Evolutionary conservation across 192 early-diverging fungal genomes (phyloP), one percentile per base, ranked within the genome.

Genomic region (Gigaspora rosea): DNA sequence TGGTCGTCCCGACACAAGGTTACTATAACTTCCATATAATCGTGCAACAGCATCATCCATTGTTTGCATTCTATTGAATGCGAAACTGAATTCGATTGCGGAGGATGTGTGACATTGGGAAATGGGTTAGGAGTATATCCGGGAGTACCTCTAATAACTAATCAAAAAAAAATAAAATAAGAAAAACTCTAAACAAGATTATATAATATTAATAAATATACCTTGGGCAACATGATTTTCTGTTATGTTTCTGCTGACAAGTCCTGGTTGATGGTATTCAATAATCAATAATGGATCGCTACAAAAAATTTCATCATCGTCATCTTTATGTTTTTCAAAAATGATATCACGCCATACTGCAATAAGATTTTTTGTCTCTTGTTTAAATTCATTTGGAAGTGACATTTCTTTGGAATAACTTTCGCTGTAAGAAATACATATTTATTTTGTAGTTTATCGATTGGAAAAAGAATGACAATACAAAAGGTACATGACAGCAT

Each of bases 261-360:
- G 51, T 20, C 54, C 71, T 12, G 51, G 52, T 58, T 72, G 71
- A 36, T 54, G 54, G n/a, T 72, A 72, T 35, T 72, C 71, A 35
- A 58, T 72, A 15, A 72, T 72, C 41, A 72, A 57, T 32, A 72
- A 36, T 16, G 54, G 71, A 36, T 72, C 71, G 0, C 27, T 48
- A 32, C 36, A 58, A 70, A 70, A 54, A 70, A 54, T 51, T 70
- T 54, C 49, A 4, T 70, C 32, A 47, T 71, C 52, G 13, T 71
- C 51, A 16, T 71, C 8, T 3, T 33, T 36, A 56, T 71, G 69
- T 51, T 32, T 71, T 27, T 71, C 33, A 4, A 27, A 9, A 18
- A 71, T 71, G 27, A 71, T 54, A 32, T 54, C 20, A 35, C 32
- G 12, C 69, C 32, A 71, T 27, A 35, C 10, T 27, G 49, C 12